Percentiles rank a stretch among this genome's conserved stretches.
These are phyloP conservation scores for Lachnellula hyalina DNA, from an alignment of 2,329 filamentous ascomycete species.

Conservation along the genomic window DNA sequence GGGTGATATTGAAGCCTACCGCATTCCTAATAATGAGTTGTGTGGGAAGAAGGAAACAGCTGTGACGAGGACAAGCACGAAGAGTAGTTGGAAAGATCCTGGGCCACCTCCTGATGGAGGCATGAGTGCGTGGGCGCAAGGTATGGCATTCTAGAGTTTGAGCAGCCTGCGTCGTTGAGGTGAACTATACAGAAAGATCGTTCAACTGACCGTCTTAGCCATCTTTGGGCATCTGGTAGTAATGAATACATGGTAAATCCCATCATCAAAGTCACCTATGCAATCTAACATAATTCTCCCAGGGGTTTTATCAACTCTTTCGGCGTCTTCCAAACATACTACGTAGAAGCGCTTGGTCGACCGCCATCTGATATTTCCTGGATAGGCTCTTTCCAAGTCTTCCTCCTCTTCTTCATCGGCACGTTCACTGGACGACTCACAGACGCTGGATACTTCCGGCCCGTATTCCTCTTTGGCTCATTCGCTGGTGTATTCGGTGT, in stretches of 20 bases:
- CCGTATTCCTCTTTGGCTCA: constrained; percentile 8
- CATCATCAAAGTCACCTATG: too few species aligned
- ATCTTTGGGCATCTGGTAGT: constrained; percentile 25
- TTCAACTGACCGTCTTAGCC: constrained; percentile 6
- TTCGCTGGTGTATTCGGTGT: constrained; percentile 30
- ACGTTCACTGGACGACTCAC: constrained; percentile 36
- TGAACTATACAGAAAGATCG: background rate
- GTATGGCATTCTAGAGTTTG: constrained; percentile 14
- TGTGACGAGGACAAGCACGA: constrained; percentile 21
- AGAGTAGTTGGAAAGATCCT: constrained; percentile 26
- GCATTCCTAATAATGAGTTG: background rate
- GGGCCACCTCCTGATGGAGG: constrained; percentile 31
- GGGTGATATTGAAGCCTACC: background rate
- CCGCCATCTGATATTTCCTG: constrained; percentile 38
- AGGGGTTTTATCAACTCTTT: constrained; percentile 36
- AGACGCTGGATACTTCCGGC: constrained; percentile 35
- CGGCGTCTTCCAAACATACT: constrained; percentile 42
- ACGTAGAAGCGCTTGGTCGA: constrained; percentile 30
- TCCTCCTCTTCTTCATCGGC: constrained; percentile 38
- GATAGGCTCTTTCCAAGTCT: constrained; percentile 42
- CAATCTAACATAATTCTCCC: too few species aligned
- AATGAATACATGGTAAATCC: constrained; percentile 24
- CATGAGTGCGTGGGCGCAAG: constrained; percentile 26
- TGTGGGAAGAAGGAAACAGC: constrained; percentile 2
- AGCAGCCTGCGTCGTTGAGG: background rate